Conservation (phyloP, 805 yeast genomes). For the Suhomyces kilbournensis region DNA sequence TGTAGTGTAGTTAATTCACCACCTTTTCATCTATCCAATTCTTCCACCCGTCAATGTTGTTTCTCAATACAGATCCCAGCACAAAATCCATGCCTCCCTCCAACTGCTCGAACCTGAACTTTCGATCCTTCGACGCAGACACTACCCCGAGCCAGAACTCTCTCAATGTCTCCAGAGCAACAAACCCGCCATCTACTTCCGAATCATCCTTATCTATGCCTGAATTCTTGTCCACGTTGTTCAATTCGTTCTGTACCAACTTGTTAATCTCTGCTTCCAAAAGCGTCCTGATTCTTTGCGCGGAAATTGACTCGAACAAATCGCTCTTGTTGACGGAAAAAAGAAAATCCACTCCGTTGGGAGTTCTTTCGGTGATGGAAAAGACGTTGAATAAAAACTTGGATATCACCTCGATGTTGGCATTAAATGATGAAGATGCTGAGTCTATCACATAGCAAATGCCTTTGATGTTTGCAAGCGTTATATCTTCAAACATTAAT, state of each 20-base stretch:
- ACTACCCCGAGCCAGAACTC: constrained; percentile 44
- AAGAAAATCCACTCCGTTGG: constrained; percentile 69
- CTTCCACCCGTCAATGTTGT: constrained; percentile 58
- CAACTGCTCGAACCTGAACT: constrained; percentile 62
- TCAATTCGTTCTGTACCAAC: constrained; percentile 46
- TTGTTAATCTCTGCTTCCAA: constrained; percentile 64
- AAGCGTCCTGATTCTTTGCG: constrained; percentile 52
- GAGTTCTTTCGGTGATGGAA: constrained; percentile 57
- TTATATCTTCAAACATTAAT: constrained; percentile 40
- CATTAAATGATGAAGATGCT: constrained; percentile 48
- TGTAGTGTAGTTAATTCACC: constrained; percentile 44
- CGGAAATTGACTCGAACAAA: constrained; percentile 76
- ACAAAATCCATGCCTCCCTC: constrained; percentile 72
- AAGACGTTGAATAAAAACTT: constrained; percentile 58
- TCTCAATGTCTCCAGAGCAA: constrained; percentile 37
- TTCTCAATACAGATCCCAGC: constrained; percentile 68
- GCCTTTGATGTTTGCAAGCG: constrained; percentile 52
- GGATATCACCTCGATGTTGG: constrained; percentile 44
- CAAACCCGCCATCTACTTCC: constrained; percentile 26
- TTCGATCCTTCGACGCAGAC: constrained; percentile 27
- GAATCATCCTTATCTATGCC: constrained; percentile 42
- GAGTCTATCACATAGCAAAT: constrained; percentile 78
- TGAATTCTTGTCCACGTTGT: constrained; percentile 31
- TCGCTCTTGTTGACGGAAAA: constrained; percentile 86
- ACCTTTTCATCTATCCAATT: constrained; percentile 78